Base-by-base conservation (phyloP, 2,329 filamentous ascomycete genomes). In the Microascus cirrosus region DNA sequence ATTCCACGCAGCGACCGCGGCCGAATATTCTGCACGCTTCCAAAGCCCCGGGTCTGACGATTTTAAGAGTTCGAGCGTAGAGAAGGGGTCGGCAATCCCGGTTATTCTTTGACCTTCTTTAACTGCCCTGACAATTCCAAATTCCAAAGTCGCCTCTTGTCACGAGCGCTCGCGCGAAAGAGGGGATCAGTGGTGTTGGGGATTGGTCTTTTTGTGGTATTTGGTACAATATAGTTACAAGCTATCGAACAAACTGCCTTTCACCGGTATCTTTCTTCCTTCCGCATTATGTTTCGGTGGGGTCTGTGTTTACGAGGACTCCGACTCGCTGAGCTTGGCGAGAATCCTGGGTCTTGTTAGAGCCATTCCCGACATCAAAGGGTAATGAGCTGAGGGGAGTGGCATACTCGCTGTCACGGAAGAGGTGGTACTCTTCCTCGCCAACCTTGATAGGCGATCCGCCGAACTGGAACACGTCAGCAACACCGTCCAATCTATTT, bases 361-460 rank as follows among this genome's bases (percentile, higher is more conserved):
- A n/a, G 18, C 7, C 24, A 7, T 18, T 15, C n/a, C 8, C 15
- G 7, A 45, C 3, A 7, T n/a, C 6, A 45, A 7, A 39, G 32
- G 32, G 11, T 5, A 48, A 22, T 4, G 8, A n/a, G 42, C 36
- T 3, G 25, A 15, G 7, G 18, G 56, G 25, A 11, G 15, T 52
- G 56, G 87, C 92, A 77, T 86, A 97, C 93, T 99, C 94, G 79
- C 91, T 89, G 77, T 99, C 94, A 69, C 94, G 84, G 87, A 96
- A 99, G 63, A 99, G 85, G 63, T 88, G 85, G 80, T 84, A 97
- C 78, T 99, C 94, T 65, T 97, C 91, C 68, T 99, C 93, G 66
- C 93, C 94, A 66, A 97, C 90, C 84, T 97, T 97, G 74, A 99
- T 86, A 63, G 93, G 87, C 70, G 87, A 94, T 63, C 94, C 94